Percentiles rank a stretch among this genome's conserved stretches.
Evolutionary conservation across 2,329 filamentous ascomycete genomes (phyloP).

Genomic region (Clonostachys byssicola): DNA sequence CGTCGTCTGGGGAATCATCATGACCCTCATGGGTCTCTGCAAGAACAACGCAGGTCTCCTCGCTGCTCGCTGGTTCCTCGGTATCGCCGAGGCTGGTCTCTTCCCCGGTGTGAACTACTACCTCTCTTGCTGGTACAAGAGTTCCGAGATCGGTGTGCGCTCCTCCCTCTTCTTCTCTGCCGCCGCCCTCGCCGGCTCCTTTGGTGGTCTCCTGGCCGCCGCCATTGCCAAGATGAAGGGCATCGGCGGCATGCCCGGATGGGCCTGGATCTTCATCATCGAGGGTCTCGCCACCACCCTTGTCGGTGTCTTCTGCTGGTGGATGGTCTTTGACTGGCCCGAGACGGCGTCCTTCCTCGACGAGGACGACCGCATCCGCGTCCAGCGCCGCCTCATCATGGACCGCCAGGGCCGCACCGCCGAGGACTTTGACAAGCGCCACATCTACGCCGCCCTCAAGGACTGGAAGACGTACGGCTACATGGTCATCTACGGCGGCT

Average conservation of each 20-base stretch:
- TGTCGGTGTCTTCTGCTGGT: conserved; percentile 45
- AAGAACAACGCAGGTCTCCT: conserved; percentile 42
- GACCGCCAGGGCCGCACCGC: conserved; percentile 38
- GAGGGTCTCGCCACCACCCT: conserved; percentile 48
- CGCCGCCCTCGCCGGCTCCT: conserved; percentile 56
- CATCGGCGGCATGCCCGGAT: conserved; percentile 48
- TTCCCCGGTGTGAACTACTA: conserved; percentile 43
- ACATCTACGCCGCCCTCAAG: conserved; percentile 47
- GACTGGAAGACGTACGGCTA: conserved; percentile 48
- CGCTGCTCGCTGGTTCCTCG: conserved; percentile 38
- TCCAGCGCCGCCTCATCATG: conserved; percentile 37
- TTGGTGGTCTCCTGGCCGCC: conserved; percentile 56
- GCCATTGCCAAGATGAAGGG: conserved; percentile 55
- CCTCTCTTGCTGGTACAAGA: conserved; percentile 41
- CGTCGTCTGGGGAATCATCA: conserved; percentile 41
- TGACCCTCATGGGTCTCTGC: conserved; percentile 47
- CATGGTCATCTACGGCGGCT: conserved; percentile 59
- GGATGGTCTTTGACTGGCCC: conserved; percentile 61
- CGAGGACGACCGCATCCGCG: conserved; percentile 32
- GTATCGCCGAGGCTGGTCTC: conserved; percentile 49
- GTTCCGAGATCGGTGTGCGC: conserved; percentile 55
- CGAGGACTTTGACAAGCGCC: conserved; percentile 53
- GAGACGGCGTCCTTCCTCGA: conserved; percentile 42
- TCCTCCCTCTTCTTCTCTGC: conserved; percentile 57
- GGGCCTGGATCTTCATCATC: conserved; percentile 79